phyloP scores from a whole-genome alignment of 139 green algal species.

The Haematococcus sp. region DNA sequence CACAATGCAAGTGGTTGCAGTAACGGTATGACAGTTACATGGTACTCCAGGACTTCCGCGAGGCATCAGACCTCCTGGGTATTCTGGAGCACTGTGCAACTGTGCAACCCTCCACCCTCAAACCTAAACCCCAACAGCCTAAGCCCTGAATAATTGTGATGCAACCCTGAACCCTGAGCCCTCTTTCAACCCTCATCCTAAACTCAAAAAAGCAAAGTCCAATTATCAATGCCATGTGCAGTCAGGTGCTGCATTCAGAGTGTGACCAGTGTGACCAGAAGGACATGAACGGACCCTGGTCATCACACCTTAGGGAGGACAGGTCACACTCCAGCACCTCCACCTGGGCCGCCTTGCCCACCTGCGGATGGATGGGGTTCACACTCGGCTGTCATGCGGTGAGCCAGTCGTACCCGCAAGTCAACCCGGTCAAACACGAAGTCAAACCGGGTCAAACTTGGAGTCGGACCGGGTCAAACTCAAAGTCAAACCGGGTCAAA shows the following conservation, averaged over 20 bases:
- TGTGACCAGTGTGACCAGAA: neutral
- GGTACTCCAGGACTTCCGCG: no score
- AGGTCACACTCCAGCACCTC: constrained; percentile 5
- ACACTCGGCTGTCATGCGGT: neutral
- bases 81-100: no score
- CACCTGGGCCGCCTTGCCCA: constrained; percentile 1
- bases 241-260: neutral
- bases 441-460: no score
- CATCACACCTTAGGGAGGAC: neutral
- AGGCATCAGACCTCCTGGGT: no score
- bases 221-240: neutral
- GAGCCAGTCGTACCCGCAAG: neutral
- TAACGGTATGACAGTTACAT: no score
- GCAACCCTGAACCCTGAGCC: neutral
- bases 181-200: neutral
- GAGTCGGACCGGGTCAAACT: no score
- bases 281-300: neutral
- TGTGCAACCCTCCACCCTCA: no score
- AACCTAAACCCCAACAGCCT: no score
- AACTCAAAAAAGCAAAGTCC: neutral
- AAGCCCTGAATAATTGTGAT: no score
- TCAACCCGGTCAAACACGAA: neutral
- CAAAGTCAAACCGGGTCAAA: no score
- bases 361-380: neutral
- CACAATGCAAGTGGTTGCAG: no score